These are phyloP conservation scores for Calonectria pseudoturangicola DNA, from an alignment of 2,329 filamentous ascomycete species.

Conservation along the genomic window DNA sequence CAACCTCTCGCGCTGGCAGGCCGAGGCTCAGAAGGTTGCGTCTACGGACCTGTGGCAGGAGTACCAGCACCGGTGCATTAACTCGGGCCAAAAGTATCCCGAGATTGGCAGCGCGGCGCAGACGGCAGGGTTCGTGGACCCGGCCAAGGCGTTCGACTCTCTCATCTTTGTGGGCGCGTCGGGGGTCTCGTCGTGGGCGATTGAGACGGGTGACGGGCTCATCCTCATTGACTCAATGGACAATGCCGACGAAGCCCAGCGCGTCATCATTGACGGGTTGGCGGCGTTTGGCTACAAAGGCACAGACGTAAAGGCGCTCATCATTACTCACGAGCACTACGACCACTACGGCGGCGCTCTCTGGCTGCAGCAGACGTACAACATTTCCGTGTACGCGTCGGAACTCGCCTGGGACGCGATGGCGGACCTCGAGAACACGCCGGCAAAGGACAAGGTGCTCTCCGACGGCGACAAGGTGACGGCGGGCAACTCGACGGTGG, in stretches of 20 bases:
- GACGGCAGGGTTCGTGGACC: constrained; percentile 46
- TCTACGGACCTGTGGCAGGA: constrained; percentile 41
- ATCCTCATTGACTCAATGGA: constrained; percentile 51
- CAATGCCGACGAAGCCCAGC: constrained; percentile 46
- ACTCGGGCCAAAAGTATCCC: constrained; percentile 41
- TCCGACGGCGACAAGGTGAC: constrained; percentile 44
- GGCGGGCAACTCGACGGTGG: constrained; percentile 49
- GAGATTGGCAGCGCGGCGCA: constrained; percentile 39
- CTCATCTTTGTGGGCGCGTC: constrained; percentile 51
- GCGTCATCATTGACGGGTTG: constrained; percentile 46
- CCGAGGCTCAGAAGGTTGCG: constrained; percentile 40
- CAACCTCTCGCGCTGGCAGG: constrained; percentile 43
- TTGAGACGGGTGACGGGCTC: constrained; percentile 54
- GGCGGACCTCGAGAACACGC: constrained; percentile 11
- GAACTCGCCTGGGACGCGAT: constrained; percentile 42
- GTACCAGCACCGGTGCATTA: constrained; percentile 46
- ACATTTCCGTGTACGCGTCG: constrained; percentile 44
- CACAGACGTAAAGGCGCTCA: constrained; percentile 54
- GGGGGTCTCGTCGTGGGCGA: constrained; percentile 52
- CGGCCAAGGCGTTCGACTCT: constrained; percentile 47
- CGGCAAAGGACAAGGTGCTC: constrained; percentile 34
- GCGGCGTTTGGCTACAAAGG: constrained; percentile 47
- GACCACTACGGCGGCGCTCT: constrained; percentile 55
- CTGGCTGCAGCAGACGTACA: constrained; percentile 51
- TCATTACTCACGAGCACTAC: constrained; percentile 56